A percentile compares a stretch with the other conserved stretches of the same genome.
phyloP scores from a whole-genome alignment of 2,329 filamentous ascomycete genomes.

The Annulohypoxylon truncatum region DNA sequence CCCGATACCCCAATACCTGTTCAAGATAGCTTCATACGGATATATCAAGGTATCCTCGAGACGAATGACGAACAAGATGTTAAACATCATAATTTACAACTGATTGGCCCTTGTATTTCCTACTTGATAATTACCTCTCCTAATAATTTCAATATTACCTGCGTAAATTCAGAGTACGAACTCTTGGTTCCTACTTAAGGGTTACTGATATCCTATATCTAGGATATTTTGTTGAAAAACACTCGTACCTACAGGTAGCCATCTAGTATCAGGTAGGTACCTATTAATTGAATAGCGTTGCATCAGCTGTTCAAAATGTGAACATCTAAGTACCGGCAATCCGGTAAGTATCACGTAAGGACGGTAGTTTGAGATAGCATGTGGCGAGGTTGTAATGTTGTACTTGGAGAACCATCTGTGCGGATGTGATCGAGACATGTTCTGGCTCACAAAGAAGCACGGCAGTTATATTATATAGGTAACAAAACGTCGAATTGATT shows the following conservation, averaged over 20 bases:
- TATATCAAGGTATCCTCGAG: not conserved
- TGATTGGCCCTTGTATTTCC: no score
- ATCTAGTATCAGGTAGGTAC: no score
- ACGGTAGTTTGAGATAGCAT: not conserved
- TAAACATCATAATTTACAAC: not conserved
- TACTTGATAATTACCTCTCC: no score
- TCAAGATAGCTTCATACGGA: not conserved
- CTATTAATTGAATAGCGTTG: not conserved
- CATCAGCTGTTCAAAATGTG: not conserved
- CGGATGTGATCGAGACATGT: not conserved
- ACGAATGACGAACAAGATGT: not conserved
- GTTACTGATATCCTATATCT: no score
- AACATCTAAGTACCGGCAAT: not conserved
- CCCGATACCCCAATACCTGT: not conserved
- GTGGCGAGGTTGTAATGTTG: not conserved
- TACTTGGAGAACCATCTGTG: not conserved
- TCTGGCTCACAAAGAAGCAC: not conserved
- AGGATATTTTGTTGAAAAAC: no score
- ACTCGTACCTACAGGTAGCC: no score
- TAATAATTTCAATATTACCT: no score
- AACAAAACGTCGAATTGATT: not conserved
- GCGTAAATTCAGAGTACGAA: no score
- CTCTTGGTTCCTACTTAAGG: no score
- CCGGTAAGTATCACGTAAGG: not conserved
- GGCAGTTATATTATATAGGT: constrained; percentile 11